These are phyloP conservation scores for Psilocybe tampanensis DNA, from an alignment of 768 basidiomycete species.

Conservation along the genomic window DNA sequence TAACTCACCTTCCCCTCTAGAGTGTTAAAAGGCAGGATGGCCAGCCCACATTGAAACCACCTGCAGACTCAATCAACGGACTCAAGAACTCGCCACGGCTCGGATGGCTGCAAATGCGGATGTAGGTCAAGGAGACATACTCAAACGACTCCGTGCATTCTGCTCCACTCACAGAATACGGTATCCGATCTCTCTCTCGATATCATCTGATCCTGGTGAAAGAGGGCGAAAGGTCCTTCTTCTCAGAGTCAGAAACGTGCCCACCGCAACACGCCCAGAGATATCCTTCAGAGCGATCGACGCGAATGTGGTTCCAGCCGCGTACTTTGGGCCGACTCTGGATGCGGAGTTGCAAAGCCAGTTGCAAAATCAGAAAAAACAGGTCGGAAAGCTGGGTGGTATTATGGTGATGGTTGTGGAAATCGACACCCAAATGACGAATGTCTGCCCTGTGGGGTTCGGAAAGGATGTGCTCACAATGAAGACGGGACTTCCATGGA, in stretches of 20 bases:
- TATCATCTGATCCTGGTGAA: not conserved
- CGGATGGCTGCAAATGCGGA: not conserved
- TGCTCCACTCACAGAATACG: not conserved
- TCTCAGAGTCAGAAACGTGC: not conserved
- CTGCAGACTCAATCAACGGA: not conserved
- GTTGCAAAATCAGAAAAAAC: not conserved
- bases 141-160: not conserved
- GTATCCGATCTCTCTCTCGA: not conserved
- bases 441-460: not conserved
- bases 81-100: not conserved
- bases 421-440: not conserved
- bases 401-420: not conserved
- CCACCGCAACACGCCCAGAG: not conserved
- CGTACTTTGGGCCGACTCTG: not conserved
- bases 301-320: not conserved
- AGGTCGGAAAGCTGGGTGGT: not conserved
- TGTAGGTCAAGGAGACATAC: not conserved
- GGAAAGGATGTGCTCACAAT: not conserved
- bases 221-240: not conserved
- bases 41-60: not conserved
- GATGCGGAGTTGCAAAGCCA: not conserved
- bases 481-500: not conserved
- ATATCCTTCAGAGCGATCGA: not conserved
- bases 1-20: not conserved
- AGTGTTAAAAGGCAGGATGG: conserved; percentile 2